Base-by-base conservation (phyloP, 495 filamentous ascomycete species). In the Aspergillus panamensis region DNA sequence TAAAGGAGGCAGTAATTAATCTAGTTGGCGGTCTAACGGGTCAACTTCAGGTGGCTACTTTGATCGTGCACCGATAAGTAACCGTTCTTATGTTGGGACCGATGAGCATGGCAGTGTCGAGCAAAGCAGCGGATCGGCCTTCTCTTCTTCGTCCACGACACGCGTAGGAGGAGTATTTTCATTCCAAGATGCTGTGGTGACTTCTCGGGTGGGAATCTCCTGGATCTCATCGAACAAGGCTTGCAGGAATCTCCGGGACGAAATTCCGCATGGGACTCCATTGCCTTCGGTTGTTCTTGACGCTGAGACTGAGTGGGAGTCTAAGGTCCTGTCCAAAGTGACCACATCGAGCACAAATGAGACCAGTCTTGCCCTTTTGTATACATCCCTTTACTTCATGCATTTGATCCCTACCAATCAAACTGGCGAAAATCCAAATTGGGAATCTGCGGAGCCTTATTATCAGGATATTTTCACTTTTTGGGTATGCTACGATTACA, bases 371-470 rank as follows among this genome's bases (percentile, higher is more conserved):
- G 65, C 74, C 47, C 66, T 87, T n/a, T 72, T 90, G 25, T 90
- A 90, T 63, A 77, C 81, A 0, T 83, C 82, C 2, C 62, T 91
- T 1, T 88, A 88, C 57, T 83, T 84, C 58, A 89, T 89, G 84
- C 80, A 83, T 52, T 62, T 89, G 19, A 77, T 90, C 33, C 87
- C 87, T 0, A 86, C 86, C 4, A 88, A 90, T 64, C 80, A 83
- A 43, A 90, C 87, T 0, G 85, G 84, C 0, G 87, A 90, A 64
- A 90, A 90, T 61, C 86, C 87, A 0, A 66, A 75, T 6, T 90
- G 87, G 86, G 65, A 60, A 7, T 88, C 85, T 6, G 59, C 55
- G 1, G 87, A 90, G 67, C 87, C 87, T 13, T 90, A 77, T 50
- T 77, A 76, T 57, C 69, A 77, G 40, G 74, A 77, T 45, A 74